These are phyloP conservation scores for Amphibolis antarctica DNA, from an alignment of 106 monocot species.

Conservation along the genomic window DNA sequence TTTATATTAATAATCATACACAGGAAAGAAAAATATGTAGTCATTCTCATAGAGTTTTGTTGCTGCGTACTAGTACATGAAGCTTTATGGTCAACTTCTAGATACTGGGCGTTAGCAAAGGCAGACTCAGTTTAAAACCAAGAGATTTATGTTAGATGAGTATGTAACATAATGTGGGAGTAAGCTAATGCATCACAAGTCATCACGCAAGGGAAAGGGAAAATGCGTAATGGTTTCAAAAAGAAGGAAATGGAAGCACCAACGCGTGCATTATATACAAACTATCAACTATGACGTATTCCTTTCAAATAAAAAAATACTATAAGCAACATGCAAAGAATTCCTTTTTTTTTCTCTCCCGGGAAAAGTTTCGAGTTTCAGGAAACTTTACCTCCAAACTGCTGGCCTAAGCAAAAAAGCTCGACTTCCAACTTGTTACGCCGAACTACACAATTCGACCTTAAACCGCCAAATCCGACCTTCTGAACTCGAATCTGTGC, in stretches of 20 bases:
- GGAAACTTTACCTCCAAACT: slow-evolving; percentile 1
- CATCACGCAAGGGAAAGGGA: not conserved
- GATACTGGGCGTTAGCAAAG: too few species aligned
- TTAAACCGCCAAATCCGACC: not conserved
- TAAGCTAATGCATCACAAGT: too few species aligned
- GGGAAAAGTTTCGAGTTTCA: not conserved
- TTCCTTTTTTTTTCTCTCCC: not conserved
- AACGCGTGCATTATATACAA: not conserved
- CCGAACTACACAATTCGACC: not conserved
- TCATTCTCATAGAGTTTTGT: too few species aligned
- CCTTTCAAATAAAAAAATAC: not conserved
- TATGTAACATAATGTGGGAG: too few species aligned
- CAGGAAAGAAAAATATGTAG: too few species aligned
- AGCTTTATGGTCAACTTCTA: too few species aligned
- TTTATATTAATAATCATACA: too few species aligned
- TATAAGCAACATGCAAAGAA: not conserved
- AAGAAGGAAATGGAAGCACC: not conserved
- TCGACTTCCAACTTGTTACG: not conserved
- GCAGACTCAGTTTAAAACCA: too few species aligned
- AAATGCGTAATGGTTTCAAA: too few species aligned
- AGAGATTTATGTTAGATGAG: too few species aligned
- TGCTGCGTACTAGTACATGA: too few species aligned
- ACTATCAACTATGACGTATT: not conserved
- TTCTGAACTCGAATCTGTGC: not conserved
- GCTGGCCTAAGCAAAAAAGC: not conserved